phyloP scores from a whole-genome alignment of 202 grass and related monocot genomes.

The Setaria viridis region DNA sequence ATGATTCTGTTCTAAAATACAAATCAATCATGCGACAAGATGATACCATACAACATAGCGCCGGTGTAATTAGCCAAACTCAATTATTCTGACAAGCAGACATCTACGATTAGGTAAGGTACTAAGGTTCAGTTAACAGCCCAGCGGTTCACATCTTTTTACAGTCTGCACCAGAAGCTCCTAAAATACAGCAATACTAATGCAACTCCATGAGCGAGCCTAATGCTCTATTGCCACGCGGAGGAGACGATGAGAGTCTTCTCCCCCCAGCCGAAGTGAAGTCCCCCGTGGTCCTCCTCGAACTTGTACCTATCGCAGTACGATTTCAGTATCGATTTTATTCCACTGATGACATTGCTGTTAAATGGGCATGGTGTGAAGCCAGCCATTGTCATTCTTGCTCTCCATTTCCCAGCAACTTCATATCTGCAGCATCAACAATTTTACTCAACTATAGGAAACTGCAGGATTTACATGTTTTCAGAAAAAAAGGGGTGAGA shows the following conservation, averaged over 20 bases:
- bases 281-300: constrained; percentile 69
- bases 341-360: constrained; percentile 57
- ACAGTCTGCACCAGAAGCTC: constrained; percentile 56
- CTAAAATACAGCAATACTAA: constrained; percentile 57
- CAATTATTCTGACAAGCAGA: constrained; percentile 58
- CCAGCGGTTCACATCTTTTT: constrained; percentile 44
- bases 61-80: constrained; percentile 35
- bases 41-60: constrained; percentile 41
- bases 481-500: background rate
- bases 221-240: constrained; percentile 81
- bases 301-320: constrained; percentile 88
- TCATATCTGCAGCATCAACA: constrained; percentile 73
- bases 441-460: constrained; percentile 16
- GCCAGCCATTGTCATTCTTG: constrained; percentile 96
- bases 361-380: constrained; percentile 73
- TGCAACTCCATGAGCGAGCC: constrained; percentile 22
- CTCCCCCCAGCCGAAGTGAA: constrained; percentile 95
- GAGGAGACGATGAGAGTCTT: constrained; percentile 86
- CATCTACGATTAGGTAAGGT: constrained; percentile 51
- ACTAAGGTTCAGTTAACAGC: constrained; percentile 46
- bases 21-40: constrained; percentile 36
- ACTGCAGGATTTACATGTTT: background rate
- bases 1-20: constrained; percentile 48
- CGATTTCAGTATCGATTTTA: constrained; percentile 68
- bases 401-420: constrained; percentile 93